Base-by-base conservation (phyloP, 208 protist genomes). In the Acanthamoeba royreba region DNA sequence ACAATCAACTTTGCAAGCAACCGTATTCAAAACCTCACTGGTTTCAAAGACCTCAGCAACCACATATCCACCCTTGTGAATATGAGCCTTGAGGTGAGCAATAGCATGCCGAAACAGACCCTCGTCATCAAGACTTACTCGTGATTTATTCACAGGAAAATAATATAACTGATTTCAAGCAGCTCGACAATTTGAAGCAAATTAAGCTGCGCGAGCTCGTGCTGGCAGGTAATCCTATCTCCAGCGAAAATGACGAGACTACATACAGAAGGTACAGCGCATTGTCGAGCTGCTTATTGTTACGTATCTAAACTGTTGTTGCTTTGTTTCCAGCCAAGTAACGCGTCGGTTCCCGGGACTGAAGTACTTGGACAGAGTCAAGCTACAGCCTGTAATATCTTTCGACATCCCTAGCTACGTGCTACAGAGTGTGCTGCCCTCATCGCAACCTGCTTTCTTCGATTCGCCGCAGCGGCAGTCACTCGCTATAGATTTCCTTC, bases 391-490 rank as follows among this genome's bases (percentile, higher is more conserved):
- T 22, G 88, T 79, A 2, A 92, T 92, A 15, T 92, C 88, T 0
- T 92, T 92, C 38, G 88, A 92, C 40, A 92, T 92, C 28, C 88
- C 88, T 15, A 81, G 13, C 88, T 92, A 92, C 25, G 88, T 79
- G 13, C 66, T 92, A 22, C 53, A 79, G 40, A 92, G 88, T 61
- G 88, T 92, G 47, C 61, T 92, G n/a, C 88, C 88, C 31, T 61
- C 88, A 11, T 53, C 47, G 11, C 88, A 92, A 43, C 42, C 45
- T 15, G 43, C 40, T 45, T 92, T 40, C 66, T 92, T 81, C 35
- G 88, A 92, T 31, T 72, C 88, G 0, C 88, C 88, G 17, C 58
- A 92, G 35, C 42, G 63, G 3, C 42, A 77, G 40, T 55, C 40
- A 0, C 25, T 92, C 63, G 63, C 63, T 28, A 46, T 53, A 22